Percentiles rank a stretch among this genome's conserved stretches.
Evolutionary conservation across 331 rosid species (phyloP).

Genomic region (Erythrophleum ivorense): DNA sequence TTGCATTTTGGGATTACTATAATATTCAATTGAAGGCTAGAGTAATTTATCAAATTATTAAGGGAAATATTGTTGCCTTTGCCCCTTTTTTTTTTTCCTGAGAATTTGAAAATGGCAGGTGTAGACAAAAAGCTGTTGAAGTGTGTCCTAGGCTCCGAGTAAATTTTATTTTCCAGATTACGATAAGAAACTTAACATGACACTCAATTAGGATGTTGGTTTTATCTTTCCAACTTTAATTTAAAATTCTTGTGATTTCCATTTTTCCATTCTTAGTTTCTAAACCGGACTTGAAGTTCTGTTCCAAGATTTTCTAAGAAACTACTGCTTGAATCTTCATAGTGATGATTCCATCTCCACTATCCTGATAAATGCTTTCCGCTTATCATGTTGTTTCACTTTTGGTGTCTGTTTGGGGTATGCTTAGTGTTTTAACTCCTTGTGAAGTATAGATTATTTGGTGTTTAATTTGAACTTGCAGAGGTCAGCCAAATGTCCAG

Average conservation of each 20-base stretch:
- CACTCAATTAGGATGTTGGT: constrained; percentile 14
- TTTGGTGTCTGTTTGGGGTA: constrained; percentile 17
- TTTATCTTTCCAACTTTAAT: constrained; percentile 9
- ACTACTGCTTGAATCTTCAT: constrained; percentile 10
- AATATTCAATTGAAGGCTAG: constrained; percentile 18
- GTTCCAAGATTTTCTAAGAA: neutral
- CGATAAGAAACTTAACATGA: constrained; percentile 16
- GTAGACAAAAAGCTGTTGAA: constrained; percentile 5
- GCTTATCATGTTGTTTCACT: neutral
- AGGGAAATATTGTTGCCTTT: neutral
- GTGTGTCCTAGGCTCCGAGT: neutral
- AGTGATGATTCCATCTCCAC: neutral
- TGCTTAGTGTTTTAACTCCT: constrained; percentile 22
- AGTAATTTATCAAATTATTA: neutral
- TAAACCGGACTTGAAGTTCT: neutral
- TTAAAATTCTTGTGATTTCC: constrained; percentile 11
- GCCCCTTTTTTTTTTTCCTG: neutral
- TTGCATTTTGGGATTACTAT: constrained; percentile 17
- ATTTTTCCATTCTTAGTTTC: neutral
- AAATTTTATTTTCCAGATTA: constrained; percentile 1
- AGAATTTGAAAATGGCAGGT: constrained; percentile 11
- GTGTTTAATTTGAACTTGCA: constrained; percentile 54
- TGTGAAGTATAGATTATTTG: constrained; percentile 11
- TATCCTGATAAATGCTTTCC: constrained; percentile 15
- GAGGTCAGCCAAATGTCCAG: constrained; percentile 98